Percentiles rank a stretch among this genome's conserved stretches.
Evolutionary conservation across 2,329 filamentous ascomycete genomes (phyloP).

Genomic region (Ophiostoma quercus): DNA sequence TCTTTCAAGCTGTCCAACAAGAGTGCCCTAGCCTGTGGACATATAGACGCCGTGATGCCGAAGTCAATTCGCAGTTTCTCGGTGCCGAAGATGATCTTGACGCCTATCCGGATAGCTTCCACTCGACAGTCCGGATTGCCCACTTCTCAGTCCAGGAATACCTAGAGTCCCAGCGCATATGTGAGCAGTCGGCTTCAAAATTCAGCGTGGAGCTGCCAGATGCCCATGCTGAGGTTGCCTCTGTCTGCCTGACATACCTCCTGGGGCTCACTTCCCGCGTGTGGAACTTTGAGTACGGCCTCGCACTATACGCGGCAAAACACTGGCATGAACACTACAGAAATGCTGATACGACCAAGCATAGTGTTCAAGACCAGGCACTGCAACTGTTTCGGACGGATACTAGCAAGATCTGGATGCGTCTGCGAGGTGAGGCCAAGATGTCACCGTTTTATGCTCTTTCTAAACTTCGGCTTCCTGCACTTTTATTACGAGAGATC

Average conservation of each 20-base stretch:
- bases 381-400: not conserved
- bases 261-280: conserved; percentile 12
- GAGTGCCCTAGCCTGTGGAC: not conserved
- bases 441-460: not conserved
- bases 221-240: conserved; percentile 24
- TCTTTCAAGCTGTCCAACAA: not conserved
- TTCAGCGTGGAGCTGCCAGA: conserved; percentile 19
- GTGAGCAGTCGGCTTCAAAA: not conserved
- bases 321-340: not conserved
- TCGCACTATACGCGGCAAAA: not conserved
- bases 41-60: too few relatives aligned
- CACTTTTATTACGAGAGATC: not conserved
- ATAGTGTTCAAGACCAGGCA: not conserved
- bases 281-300: not conserved
- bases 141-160: conserved; percentile 2
- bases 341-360: not conserved
- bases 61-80: not conserved
- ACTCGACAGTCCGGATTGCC: not conserved
- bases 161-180: not conserved
- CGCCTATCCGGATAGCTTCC: not conserved
- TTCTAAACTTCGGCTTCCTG: not conserved
- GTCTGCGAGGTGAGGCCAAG: not conserved
- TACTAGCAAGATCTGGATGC: not conserved
- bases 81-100: not conserved
- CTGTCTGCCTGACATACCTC: conserved; percentile 25